phyloP scores from a whole-genome alignment of 164 flowering plant species.

The Taxillus chinensis region DNA sequence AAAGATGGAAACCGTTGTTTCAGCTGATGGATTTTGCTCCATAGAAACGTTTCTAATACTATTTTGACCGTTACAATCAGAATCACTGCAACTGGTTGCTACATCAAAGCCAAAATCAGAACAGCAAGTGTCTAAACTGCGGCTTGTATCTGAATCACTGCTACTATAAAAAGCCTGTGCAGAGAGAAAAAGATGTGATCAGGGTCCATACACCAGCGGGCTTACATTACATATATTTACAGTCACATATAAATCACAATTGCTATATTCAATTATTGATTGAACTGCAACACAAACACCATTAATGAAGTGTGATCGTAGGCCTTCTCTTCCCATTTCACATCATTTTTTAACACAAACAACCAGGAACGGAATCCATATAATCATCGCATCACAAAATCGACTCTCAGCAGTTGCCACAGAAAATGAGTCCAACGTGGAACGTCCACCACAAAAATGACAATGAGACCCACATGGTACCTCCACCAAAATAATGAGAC shows the following conservation, averaged over 20 bases:
- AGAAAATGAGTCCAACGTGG: too few relatives aligned
- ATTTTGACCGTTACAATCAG: not conserved
- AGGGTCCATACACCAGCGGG: slow-evolving; percentile 36
- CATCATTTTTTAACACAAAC: too few relatives aligned
- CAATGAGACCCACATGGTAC: too few relatives aligned
- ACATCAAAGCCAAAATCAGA: slow-evolving; percentile 39
- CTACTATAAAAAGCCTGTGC: slow-evolving; percentile 74
- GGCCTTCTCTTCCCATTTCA: too few relatives aligned
- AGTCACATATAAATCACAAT: slow-evolving; percentile 38
- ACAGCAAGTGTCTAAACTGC: slow-evolving; percentile 78
- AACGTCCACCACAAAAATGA: too few relatives aligned
- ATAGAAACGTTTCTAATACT: not conserved
- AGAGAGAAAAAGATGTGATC: slow-evolving; percentile 73
- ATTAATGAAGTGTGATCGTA: too few relatives aligned
- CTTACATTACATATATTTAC: slow-evolving; percentile 31
- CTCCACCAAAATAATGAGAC: too few relatives aligned
- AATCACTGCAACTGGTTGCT: slow-evolving; percentile 14
- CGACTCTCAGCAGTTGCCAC: too few relatives aligned
- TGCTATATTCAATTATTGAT: too few relatives aligned
- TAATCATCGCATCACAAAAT: too few relatives aligned
- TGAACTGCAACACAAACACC: too few relatives aligned
- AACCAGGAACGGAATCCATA: too few relatives aligned
- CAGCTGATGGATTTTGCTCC: slow-evolving; percentile 1
- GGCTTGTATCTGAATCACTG: slow-evolving; percentile 67
- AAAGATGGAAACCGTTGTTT: slow-evolving; percentile 22